Evolutionary conservation across 2,329 filamentous ascomycete genomes (phyloP), one percentile per base, ranked within the genome.

Genomic region (Zopfia rhizophila): DNA sequence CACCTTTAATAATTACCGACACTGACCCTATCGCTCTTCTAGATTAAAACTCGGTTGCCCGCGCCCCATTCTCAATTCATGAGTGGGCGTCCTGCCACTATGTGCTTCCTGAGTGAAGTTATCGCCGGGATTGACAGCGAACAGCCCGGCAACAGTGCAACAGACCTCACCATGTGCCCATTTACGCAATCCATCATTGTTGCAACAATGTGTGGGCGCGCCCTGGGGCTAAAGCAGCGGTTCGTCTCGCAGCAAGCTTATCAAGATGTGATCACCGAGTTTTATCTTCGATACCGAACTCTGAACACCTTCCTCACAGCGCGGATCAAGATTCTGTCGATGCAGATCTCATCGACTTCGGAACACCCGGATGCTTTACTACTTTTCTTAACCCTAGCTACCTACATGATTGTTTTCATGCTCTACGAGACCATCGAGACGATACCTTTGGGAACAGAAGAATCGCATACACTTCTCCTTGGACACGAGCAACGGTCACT

Each of bases 41-140:
- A 73, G 67, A 72, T 71, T 19, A 46, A 44, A 13, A 73, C 69
- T 8, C 64, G 70, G 5, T 62, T 74, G 3, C 72, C 72, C 1
- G 58, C 58, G 7, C 65, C 69, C 1, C 71, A 75, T 23, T 43
- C 55, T 5, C 63, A 67, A 7, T 75, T 74, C 32, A 67, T 72
- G 44, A 66, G 60, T n/a, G 65, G 60, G 2, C 56, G 65, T 14
- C 64, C 61, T 4, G 43, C 61, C 3, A 21, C 43, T 3, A 63
- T 56, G 14, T 53, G 45, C 7, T 72, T 69, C 31, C 55, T 74
- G 4, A 49, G 61, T 2, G 69, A 73, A 23, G 61, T 56, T 2
- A n/a, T n/a, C n/a, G n/a, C n/a, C n/a, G 58, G 72, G 18, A 51
- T 51, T 17, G 45, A 36, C 43, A 56, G 31, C 38, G 41, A 11